Percentiles rank a stretch among this genome's conserved stretches.
These are phyloP conservation scores for Kodamaea lidongshanica DNA, from an alignment of 805 yeast genomes.

Conservation along the genomic window DNA sequence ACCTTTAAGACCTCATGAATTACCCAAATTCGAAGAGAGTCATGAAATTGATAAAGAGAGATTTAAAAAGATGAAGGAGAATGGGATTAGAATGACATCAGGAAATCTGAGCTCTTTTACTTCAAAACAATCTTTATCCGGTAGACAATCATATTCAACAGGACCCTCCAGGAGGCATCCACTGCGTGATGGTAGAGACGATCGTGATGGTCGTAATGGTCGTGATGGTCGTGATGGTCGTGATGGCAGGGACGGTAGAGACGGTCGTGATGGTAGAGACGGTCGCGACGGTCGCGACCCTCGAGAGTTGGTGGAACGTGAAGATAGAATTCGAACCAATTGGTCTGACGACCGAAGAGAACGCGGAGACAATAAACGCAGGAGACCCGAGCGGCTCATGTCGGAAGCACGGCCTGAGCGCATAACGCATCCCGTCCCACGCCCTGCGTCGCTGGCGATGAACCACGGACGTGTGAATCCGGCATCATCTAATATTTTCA, in stretches of 20 bases:
- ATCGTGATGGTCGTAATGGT: too few species aligned
- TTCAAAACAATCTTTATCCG: too few species aligned
- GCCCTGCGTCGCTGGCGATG: slow-evolving; percentile 2
- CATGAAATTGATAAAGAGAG: slow-evolving; percentile 80
- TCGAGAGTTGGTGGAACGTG: not conserved
- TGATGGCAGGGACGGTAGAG: slow-evolving; percentile 1
- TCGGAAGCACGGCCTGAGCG: not conserved
- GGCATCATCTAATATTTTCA: slow-evolving; percentile 10
- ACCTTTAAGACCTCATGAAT: slow-evolving; percentile 47
- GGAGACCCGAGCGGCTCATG: not conserved
- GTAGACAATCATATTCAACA: too few species aligned
- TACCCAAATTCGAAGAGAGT: slow-evolving; percentile 74
- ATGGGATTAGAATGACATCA: slow-evolving; percentile 1
- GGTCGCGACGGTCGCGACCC: slow-evolving; percentile 1
- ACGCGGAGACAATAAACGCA: not conserved
- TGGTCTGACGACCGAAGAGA: not conserved
- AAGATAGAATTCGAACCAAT: not conserved
- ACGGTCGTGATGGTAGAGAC: slow-evolving; percentile 1
- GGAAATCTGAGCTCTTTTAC: too few species aligned
- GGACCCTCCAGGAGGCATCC: too few species aligned
- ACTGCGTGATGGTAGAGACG: too few species aligned
- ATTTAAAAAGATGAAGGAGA: slow-evolving; percentile 39
- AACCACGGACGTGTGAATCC: slow-evolving; percentile 4
- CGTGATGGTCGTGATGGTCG: too few species aligned
- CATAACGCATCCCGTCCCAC: not conserved